Base-by-base conservation (phyloP, 805 yeast genomes). In the Candida schatavii region DNA sequence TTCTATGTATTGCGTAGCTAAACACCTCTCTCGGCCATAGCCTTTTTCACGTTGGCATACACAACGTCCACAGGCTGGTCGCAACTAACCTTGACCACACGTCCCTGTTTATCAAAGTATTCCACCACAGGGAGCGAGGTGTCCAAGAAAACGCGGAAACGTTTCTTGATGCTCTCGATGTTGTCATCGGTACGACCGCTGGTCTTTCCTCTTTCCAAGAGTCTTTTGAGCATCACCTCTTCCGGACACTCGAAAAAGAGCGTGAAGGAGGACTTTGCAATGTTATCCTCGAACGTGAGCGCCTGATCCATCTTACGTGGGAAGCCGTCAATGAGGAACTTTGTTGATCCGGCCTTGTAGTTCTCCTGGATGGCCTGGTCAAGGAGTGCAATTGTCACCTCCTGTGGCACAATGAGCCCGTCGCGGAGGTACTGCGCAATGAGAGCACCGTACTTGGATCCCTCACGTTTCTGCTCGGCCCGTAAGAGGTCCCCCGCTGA, bases 271-370 rank as follows among this genome's bases (percentile, higher is more conserved):
- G 87, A 83, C 62, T 74, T 83, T 55, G 81, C 93, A 53, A 81
- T 62, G 57, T 79, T 70, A 30, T 85, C 80, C 67, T 91, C 98
- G 61, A 91, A 91, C n/a, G 91, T 85, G 31, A 85, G 45, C 0
- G 98, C 98, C 70, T 91, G 99, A 66, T 93, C 98, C 97, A 93
- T 91, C 62, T 90, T 88, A 61, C 98, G 79, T 37, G 99, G 99
- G 77, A 93, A 91, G 0, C 99, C 99, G 62, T 91, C 99, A 40
- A 91, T 81, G 54, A 91, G 70, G 62, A 90, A 91, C 51, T 80
- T 80, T 40, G 72, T 74, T 19, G 66, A 71, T 13, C 85, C 83
- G n/a, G 70, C 58, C 17, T 44, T 35, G 48, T 62, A 60, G 38
- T 75, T 66, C 26, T 75, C 83, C 30, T 67, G 55, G 66, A 91